Conservation (phyloP, 495 filamentous ascomycete genomes). For the Parathielavia hyrcaniae region DNA sequence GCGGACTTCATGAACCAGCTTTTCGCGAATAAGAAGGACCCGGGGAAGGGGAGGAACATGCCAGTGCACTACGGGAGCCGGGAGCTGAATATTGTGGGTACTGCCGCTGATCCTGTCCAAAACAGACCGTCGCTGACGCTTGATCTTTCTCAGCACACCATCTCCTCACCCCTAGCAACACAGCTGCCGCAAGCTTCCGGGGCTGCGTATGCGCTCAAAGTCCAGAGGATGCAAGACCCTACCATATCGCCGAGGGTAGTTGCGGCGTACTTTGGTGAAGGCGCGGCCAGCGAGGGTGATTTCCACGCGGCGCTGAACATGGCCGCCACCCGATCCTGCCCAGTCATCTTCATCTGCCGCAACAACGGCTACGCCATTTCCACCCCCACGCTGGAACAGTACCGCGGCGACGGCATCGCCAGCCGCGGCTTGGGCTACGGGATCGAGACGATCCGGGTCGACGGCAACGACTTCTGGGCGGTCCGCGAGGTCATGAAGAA, state of each 20-base stretch:
- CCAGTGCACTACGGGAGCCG: slow-evolving; percentile 90
- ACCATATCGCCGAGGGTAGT: slow-evolving; percentile 59
- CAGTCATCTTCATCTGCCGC: slow-evolving; percentile 88
- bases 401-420: slow-evolving; percentile 94
- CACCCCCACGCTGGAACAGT: slow-evolving; percentile 92
- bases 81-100: slow-evolving; percentile 68
- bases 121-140: slow-evolving; percentile 13
- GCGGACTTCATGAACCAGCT: slow-evolving; percentile 91
- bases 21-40: slow-evolving; percentile 81
- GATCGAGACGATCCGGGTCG: slow-evolving; percentile 92
- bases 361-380: slow-evolving; percentile 98
- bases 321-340: slow-evolving; percentile 85
- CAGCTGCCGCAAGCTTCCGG: slow-evolving; percentile 94
- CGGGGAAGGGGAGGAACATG: slow-evolving; percentile 87
- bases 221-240: slow-evolving; percentile 70
- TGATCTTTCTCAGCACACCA: slow-evolving; percentile 59
- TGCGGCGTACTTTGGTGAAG: slow-evolving; percentile 93
- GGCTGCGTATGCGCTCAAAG: slow-evolving; percentile 88
- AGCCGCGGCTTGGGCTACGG: slow-evolving; percentile 93
- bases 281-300: slow-evolving; percentile 94
- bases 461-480: slow-evolving; percentile 96
- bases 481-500: slow-evolving; percentile 76
- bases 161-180: slow-evolving; percentile 88
- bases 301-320: slow-evolving; percentile 98
- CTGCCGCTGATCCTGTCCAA: neutral